Evolutionary conservation across 768 basidiomycete species (phyloP), one percentile per base, ranked within the genome.

Genomic region (Tylopilus sp.): DNA sequence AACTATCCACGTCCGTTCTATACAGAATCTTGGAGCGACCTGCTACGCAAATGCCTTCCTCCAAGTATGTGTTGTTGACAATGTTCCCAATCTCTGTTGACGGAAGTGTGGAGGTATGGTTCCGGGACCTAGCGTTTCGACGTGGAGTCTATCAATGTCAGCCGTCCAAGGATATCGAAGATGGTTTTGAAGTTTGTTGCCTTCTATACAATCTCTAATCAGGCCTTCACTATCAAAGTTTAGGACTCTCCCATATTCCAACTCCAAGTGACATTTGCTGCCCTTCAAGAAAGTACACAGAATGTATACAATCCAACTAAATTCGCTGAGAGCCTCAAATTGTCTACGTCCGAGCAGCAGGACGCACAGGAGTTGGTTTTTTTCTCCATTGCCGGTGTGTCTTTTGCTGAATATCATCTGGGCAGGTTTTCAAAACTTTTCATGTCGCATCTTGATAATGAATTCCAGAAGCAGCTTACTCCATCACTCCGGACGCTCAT

Each of bases 41-140:
- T 98, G 96, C 67, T 98, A 98, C 61, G 94, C 92, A 55, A 97
- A 97, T 68, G 92, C 92, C 19, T 97, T 89, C 56, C 78, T 98
- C 41, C 95, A 98, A 74, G 92, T 87, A 61, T 33, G 65, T 63
- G 30, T 26, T 33, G 28, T 41, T 21, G 30, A 19, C 31, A n/a
- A 28, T 25, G n/a, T 54, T 43, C 24, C n/a, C 16, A 17, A 12
- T 8, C 17, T 44, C n/a, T 54, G 45, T 49, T 57, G 34, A 60
- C 43, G 28, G 21, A 34, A 14, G 45, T 45, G 21, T 52, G 3
- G 50, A 95, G 91, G 88, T 96, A 13, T 98, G 96, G 96, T 97
- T 84, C 69, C 86, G 92, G 57, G 88, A 95, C 64, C 62, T 85
- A 17, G 76, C 82, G 1, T 96, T 98, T 69, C 82, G 94, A 45